Evolutionary conservation across 148 eudicot species (phyloP).

Genomic region (Vaccinium darrowii): DNA sequence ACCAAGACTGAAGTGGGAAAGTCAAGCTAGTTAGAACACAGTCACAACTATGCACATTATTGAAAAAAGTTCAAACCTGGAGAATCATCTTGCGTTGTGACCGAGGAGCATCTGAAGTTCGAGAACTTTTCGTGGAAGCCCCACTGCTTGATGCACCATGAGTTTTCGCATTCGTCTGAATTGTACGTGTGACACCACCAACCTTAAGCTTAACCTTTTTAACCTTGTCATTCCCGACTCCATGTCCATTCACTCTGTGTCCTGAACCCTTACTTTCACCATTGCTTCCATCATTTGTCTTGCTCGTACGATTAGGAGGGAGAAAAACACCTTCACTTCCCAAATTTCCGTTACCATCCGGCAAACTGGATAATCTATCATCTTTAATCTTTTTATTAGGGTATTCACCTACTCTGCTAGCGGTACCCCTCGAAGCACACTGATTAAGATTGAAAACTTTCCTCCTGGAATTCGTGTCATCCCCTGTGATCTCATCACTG

Average conservation of each 20-base stretch:
- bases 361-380: slow-evolving; percentile 41
- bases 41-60: not conserved
- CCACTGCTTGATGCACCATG: slow-evolving; percentile 34
- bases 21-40: not conserved
- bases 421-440: slow-evolving; percentile 42
- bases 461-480: slow-evolving; percentile 48
- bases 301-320: slow-evolving; percentile 38
- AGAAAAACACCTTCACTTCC: slow-evolving; percentile 42
- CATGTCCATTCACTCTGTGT: slow-evolving; percentile 27
- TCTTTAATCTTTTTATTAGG: slow-evolving; percentile 39
- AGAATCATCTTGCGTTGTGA: slow-evolving; percentile 34
- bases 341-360: slow-evolving; percentile 30
- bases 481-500: slow-evolving; percentile 63
- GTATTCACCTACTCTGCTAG: slow-evolving; percentile 39
- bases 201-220: slow-evolving; percentile 86
- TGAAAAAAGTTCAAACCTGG: slow-evolving; percentile 41
- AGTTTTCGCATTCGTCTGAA: slow-evolving; percentile 51
- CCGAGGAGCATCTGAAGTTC: slow-evolving; percentile 38
- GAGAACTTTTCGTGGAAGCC: slow-evolving; percentile 39
- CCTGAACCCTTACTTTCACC: slow-evolving; percentile 30
- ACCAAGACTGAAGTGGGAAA: not conserved
- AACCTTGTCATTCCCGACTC: slow-evolving; percentile 40
- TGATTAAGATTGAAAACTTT: slow-evolving; percentile 77
- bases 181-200: slow-evolving; percentile 74
- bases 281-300: slow-evolving; percentile 25